Evolutionary conservation across 768 basidiomycete genomes (phyloP).

Genomic region (Trametes cinnabarina): DNA sequence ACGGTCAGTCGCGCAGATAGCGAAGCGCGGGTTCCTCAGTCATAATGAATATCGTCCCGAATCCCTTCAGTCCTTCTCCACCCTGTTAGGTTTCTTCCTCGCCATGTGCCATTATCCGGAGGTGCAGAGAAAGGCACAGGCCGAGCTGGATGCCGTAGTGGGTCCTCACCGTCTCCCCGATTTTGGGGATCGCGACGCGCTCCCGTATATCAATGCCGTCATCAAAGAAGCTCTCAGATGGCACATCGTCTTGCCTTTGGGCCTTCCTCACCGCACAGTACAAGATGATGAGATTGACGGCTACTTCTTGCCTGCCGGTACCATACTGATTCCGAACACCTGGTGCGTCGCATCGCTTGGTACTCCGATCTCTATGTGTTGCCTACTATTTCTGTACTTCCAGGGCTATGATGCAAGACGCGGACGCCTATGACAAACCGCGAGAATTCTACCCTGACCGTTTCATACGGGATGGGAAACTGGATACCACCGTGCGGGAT

Average conservation of each 20-base stretch:
- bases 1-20: background rate
- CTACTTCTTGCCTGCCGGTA: constrained; percentile 29
- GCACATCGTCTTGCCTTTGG: constrained; percentile 23
- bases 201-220: constrained; percentile 28
- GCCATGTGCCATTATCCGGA: constrained; percentile 31
- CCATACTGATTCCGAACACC: constrained; percentile 17
- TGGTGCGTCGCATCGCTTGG: background rate
- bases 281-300: constrained; percentile 23
- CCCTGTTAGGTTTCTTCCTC: constrained; percentile 29
- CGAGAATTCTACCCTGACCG: background rate
- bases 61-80: constrained; percentile 20
- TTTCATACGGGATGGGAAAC: background rate
- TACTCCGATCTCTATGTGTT: background rate
- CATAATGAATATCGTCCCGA: background rate
- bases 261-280: constrained; percentile 23
- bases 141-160: constrained; percentile 28
- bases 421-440: background rate
- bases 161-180: constrained; percentile 28
- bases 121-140: constrained; percentile 26
- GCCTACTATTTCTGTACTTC: background rate
- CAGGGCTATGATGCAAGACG: background rate
- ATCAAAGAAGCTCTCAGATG: constrained; percentile 26
- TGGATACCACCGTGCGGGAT: background rate
- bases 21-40: background rate
- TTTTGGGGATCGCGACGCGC: constrained; percentile 19